These are phyloP conservation scores for Chenopodium quinoa DNA, from an alignment of 148 eudicot genomes.

Conservation along the genomic window DNA sequence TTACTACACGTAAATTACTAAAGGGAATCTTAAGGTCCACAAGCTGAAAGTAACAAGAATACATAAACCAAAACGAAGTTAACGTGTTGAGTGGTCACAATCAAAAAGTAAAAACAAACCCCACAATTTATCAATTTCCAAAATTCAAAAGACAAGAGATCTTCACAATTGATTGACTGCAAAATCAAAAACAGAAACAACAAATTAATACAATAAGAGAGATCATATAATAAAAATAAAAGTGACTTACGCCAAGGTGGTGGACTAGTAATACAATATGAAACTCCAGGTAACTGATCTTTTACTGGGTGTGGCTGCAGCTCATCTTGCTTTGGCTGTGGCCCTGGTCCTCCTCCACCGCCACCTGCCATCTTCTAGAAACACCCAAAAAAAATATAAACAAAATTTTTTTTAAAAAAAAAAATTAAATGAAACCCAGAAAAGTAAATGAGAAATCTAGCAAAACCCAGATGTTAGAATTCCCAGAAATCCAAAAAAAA, in stretches of 20 bases:
- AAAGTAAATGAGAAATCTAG: background rate
- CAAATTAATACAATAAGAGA: background rate
- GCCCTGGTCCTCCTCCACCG: constrained; percentile 53
- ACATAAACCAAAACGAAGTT: background rate
- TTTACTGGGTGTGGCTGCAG: constrained; percentile 67
- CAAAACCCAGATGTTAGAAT: constrained; percentile 30
- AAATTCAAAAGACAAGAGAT: constrained; percentile 21
- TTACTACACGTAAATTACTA: background rate
- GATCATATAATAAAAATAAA: background rate
- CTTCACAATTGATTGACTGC: constrained; percentile 23
- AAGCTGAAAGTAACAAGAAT: background rate
- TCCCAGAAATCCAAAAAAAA: constrained; percentile 13
- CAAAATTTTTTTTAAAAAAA: constrained; percentile 9
- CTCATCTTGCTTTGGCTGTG: constrained; percentile 82
- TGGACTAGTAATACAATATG: constrained; percentile 88
- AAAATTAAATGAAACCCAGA: background rate
- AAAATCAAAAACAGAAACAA: background rate
- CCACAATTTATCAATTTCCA: background rate
- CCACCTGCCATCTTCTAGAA: constrained; percentile 46
- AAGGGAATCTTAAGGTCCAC: background rate
- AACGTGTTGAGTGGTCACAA: constrained; percentile 3
- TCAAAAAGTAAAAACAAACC: constrained; percentile 15
- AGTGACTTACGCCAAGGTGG: constrained; percentile 87
- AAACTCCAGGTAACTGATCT: constrained; percentile 72
- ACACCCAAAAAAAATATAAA: background rate